Percentiles rank a stretch among this genome's conserved stretches.
These are phyloP conservation scores for Diphasiastrum complanatum DNA, from an alignment of 83 land plant genomes.

Conservation along the genomic window DNA sequence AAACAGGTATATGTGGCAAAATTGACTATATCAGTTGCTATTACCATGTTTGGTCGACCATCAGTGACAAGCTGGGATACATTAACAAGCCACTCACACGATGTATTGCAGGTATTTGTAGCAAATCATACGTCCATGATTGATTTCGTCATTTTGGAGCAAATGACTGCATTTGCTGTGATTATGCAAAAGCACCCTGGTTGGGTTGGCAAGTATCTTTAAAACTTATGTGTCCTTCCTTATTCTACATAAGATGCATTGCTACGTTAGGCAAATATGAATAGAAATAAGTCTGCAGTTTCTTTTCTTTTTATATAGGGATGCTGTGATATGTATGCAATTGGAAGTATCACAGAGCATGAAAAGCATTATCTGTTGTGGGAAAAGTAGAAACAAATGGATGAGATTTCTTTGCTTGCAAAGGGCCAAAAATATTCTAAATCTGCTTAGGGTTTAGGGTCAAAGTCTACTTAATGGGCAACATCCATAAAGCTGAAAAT, in stretches of 20 bases:
- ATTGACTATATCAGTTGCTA: too few relatives aligned
- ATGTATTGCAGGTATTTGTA: conserved; percentile 74
- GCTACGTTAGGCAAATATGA: background rate
- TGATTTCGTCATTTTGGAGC: conserved; percentile 89
- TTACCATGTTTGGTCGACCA: too few relatives aligned
- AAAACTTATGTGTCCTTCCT: background rate
- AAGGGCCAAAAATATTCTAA: too few relatives aligned
- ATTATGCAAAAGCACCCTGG: conserved; percentile 99
- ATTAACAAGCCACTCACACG: background rate
- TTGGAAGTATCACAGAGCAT: conserved; percentile 1
- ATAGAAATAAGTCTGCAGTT: too few relatives aligned
- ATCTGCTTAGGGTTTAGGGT: too few relatives aligned
- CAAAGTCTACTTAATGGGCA: too few relatives aligned
- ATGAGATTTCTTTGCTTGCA: too few relatives aligned
- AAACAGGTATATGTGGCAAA: conserved; percentile 76
- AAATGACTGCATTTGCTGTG: conserved; percentile 97
- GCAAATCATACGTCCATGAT: conserved; percentile 99
- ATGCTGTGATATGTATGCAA: too few relatives aligned
- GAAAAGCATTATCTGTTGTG: too few relatives aligned
- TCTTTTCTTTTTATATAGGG: background rate
- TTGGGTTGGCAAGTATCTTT: conserved; percentile 85
- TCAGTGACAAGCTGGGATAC: too few relatives aligned
- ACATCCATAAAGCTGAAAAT: too few relatives aligned
- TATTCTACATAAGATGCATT: background rate
- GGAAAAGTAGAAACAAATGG: too few relatives aligned